Evolutionary conservation across 176 grass and related monocot genomes (phyloP).

Genomic region (Eragrostis nindensis): DNA sequence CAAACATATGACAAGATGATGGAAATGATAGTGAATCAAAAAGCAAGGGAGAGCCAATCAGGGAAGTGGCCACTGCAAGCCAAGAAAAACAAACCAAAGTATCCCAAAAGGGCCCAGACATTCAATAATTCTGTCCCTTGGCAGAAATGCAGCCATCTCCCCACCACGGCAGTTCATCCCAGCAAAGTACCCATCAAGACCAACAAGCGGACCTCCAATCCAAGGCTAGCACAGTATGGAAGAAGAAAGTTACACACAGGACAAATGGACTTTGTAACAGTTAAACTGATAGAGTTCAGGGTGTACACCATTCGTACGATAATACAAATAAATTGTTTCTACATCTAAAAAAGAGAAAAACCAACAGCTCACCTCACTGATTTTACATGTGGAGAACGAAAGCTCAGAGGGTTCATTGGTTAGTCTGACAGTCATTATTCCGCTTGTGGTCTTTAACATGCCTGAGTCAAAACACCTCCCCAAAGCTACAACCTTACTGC

Average conservation of each 20-base stretch:
- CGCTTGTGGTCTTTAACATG: neutral
- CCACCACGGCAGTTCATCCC: neutral
- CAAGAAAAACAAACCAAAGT: neutral
- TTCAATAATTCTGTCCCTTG: neutral
- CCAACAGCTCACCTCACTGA: neutral
- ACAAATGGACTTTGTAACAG: neutral
- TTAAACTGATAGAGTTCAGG: neutral
- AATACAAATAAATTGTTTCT: neutral
- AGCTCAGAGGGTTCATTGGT: neutral
- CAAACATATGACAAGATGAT: neutral
- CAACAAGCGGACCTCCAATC: neutral
- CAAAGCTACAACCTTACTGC: neutral
- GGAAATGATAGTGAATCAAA: neutral
- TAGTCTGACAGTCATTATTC: neutral
- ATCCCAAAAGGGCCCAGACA: neutral
- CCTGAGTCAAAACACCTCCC: neutral
- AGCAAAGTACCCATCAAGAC: neutral
- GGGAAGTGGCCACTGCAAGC: neutral
- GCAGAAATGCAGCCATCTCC: neutral
- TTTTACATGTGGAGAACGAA: too few species aligned
- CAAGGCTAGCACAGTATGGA: neutral
- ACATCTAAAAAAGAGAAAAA: neutral
- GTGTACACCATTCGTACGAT: neutral
- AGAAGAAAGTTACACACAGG: neutral
- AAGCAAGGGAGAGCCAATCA: neutral